These are phyloP conservation scores for Miamiensis avidus DNA, from an alignment of 169 alveolate species.

Conservation along the genomic window DNA sequence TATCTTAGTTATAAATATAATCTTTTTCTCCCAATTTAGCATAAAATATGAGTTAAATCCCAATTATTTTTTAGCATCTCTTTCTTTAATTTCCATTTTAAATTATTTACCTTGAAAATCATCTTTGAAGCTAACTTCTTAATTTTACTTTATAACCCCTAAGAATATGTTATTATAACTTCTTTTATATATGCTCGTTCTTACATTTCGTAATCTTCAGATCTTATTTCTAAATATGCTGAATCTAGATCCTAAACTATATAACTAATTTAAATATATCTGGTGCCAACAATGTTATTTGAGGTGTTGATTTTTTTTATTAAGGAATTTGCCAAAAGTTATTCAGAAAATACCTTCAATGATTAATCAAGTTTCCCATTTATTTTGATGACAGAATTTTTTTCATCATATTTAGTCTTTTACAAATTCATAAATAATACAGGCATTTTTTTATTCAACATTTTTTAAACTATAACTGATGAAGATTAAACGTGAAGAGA, in stretches of 20 bases:
- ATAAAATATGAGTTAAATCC: neutral
- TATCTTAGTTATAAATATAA: neutral
- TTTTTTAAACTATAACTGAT: slow-evolving; percentile 1
- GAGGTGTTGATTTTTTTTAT: neutral
- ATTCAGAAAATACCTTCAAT: neutral
- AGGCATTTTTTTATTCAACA: neutral
- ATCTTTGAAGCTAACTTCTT: neutral
- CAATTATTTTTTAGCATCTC: neutral
- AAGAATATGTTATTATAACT: neutral
- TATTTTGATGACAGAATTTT: neutral
- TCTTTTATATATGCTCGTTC: neutral
- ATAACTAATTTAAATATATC: neutral
- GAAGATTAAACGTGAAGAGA: slow-evolving; percentile 1
- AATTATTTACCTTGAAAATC: slow-evolving; percentile 1
- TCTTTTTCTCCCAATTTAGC: neutral
- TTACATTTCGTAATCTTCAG: too few species aligned
- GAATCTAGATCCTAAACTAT: neutral
- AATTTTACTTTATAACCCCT: neutral
- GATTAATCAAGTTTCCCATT: neutral
- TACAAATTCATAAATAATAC: neutral
- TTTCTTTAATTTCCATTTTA: too few species aligned
- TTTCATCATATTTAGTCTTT: neutral
- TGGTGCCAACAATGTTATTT: neutral
- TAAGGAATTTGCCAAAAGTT: neutral
- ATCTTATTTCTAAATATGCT: neutral